Evolutionary conservation across 176 grass and related monocot genomes (phyloP).

Genomic region (Miscanthus lutarioriparius): DNA sequence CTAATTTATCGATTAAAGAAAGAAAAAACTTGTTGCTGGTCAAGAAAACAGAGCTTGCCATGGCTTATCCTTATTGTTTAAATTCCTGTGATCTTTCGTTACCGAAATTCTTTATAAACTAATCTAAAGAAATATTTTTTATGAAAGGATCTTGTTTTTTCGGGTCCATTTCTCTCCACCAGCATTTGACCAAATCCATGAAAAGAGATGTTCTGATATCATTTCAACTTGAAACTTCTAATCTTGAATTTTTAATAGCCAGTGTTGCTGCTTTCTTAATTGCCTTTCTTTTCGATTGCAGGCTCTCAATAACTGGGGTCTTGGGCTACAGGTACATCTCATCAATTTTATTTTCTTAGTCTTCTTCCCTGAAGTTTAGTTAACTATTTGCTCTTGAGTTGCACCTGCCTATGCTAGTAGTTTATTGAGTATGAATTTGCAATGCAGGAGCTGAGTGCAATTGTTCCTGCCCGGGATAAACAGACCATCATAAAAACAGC

Average conservation of each 20-base stretch:
- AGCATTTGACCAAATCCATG: constrained; percentile 1
- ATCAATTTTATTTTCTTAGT: constrained; percentile 17
- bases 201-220: constrained; percentile 22
- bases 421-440: constrained; percentile 40
- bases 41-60: constrained; percentile 6
- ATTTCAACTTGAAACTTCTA: constrained; percentile 19
- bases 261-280: constrained; percentile 26
- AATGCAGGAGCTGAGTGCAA: constrained; percentile 92
- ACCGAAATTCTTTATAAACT: neutral
- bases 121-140: neutral
- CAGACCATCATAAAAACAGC: constrained; percentile 95
- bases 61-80: constrained; percentile 13
- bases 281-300: constrained; percentile 39
- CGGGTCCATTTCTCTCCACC: neutral
- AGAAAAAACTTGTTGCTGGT: neutral
- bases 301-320: constrained; percentile 99
- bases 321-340: constrained; percentile 88
- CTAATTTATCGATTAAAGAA: neutral
- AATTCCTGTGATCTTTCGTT: neutral
- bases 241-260: neutral
- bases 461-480: constrained; percentile 93
- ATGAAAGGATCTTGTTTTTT: neutral
- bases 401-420: constrained; percentile 7
- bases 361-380: constrained; percentile 3
- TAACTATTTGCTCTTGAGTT: constrained; percentile 28